Evolutionary conservation across 129 eudicot species (phyloP), one percentile per base, ranked within the genome.

Genomic region (sunflower (Helianthus annuus)): DNA sequence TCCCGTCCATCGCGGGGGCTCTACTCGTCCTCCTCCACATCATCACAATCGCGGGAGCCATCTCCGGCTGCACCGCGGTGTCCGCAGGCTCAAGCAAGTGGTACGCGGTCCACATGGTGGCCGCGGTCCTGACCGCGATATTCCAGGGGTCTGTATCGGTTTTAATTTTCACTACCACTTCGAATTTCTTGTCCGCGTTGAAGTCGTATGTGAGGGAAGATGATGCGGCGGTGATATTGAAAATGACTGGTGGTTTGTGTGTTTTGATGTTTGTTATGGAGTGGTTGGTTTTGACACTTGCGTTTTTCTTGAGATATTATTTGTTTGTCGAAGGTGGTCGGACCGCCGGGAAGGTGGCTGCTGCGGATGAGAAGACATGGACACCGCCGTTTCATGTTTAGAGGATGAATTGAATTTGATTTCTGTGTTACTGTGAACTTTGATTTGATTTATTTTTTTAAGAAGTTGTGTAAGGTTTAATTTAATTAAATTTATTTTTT

Each of bases 151-250:
- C 91, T 1, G 86, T 87, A 0, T 78, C 93, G 0, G 92, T 89
- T 15, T 69, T 88, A 10, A 85, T 86, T 0, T 87, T 86, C 78
- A 82, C 93, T 6, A 83, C 83, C 1, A 85, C 88, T 0, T 7
- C 32, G 4, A 81, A 90, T 5, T 91, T 91, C 15, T 68, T 91
- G 34, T 66, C 70, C 7, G 72, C 82, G 27, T 54, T 92, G 78
- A 92, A 86, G 16, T 84, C 96, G 2, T 92, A 92, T 19, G 97
- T 92, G 32, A 83, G 86, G 68, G 97, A 92, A 24, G 86, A 86
- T 2, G 90, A 86, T 65, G 96, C 87, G 4, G 89, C 71, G 1
- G 64, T 79, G 71, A 92, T 92, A 0, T 67, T 92, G 88, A 86
- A 81, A 52, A 60, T 89, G 81, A 86, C 89, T 0, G 97, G 97